phyloP scores from a whole-genome alignment of 2,329 filamentous ascomycete genomes.

The Ustulina deusta region DNA sequence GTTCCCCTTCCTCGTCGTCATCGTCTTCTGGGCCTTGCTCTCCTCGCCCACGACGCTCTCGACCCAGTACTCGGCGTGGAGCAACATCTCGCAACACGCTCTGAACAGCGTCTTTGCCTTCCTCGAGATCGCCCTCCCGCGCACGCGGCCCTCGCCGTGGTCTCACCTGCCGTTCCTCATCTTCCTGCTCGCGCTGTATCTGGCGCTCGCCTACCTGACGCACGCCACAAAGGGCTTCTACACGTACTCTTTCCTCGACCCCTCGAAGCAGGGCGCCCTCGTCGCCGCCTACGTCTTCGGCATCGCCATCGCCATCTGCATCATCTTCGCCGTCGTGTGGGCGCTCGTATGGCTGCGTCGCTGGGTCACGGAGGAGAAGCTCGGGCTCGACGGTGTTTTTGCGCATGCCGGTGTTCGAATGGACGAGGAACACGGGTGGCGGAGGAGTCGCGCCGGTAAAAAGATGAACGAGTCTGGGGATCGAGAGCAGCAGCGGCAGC shows the following conservation, averaged over 20 bases:
- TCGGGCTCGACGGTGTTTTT: constrained; percentile 46
- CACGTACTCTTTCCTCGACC: constrained; percentile 82
- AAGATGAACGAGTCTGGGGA: neutral
- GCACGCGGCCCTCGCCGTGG: constrained; percentile 69
- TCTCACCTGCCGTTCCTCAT: constrained; percentile 76
- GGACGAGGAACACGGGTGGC: neutral
- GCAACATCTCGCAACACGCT: constrained; percentile 78
- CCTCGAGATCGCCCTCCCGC: constrained; percentile 78
- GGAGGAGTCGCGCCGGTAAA: neutral
- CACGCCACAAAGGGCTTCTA: constrained; percentile 77
- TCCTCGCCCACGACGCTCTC: constrained; percentile 74
- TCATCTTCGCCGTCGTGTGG: constrained; percentile 60
- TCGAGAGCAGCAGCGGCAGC: neutral
- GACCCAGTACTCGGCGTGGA: constrained; percentile 67
- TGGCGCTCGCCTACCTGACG: constrained; percentile 80
- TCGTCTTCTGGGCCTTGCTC: constrained; percentile 77
- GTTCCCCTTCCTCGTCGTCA: constrained; percentile 76
- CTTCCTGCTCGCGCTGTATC: constrained; percentile 77
- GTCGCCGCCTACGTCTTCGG: constrained; percentile 72
- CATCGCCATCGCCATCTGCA: constrained; percentile 57
- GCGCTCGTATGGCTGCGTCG: constrained; percentile 56
- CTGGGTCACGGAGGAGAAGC: constrained; percentile 52
- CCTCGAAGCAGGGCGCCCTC: constrained; percentile 60
- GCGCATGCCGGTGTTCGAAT: constrained; percentile 17
- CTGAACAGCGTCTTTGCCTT: constrained; percentile 80